Conservation (phyloP, 208 protist species). For the Trypanosoma theileri region DNA sequence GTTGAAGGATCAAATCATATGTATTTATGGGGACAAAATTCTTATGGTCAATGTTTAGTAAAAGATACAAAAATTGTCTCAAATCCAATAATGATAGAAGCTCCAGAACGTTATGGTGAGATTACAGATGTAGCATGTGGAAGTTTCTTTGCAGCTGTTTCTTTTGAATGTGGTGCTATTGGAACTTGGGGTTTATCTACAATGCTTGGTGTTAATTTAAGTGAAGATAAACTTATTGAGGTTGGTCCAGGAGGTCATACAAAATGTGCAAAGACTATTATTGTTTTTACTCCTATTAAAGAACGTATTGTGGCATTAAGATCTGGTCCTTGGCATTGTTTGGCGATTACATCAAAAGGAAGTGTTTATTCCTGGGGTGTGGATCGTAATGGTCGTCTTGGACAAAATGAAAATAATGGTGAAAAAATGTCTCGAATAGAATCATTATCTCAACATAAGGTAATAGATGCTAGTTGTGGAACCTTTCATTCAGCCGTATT, state of each 20-base stretch:
- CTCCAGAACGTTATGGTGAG: constrained; percentile 11
- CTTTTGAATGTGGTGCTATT: constrained; percentile 51
- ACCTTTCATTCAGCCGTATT: constrained; percentile 58
- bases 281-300: constrained; percentile 23
- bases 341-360: constrained; percentile 50
- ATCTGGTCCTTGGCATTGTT: constrained; percentile 62
- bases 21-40: constrained; percentile 78
- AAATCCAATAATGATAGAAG: constrained; percentile 6
- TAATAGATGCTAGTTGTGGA: constrained; percentile 66
- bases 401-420: constrained; percentile 54
- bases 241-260: constrained; percentile 30
- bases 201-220: constrained; percentile 45
- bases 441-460: constrained; percentile 33
- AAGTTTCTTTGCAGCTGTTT: constrained; percentile 40
- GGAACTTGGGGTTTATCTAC: constrained; percentile 55
- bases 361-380: constrained; percentile 75
- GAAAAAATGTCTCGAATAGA: constrained; percentile 49
- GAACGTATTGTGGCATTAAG: constrained; percentile 27
- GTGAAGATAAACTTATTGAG: constrained; percentile 25
- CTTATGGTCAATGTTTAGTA: constrained; percentile 65
- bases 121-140: constrained; percentile 60
- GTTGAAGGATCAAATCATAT: constrained; percentile 31
- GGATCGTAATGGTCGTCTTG: constrained; percentile 55
- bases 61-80: constrained; percentile 23
- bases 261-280: constrained; percentile 40